These are phyloP conservation scores for Quercus wislizeni DNA, from an alignment of 306 rosid species.

Conservation along the genomic window DNA sequence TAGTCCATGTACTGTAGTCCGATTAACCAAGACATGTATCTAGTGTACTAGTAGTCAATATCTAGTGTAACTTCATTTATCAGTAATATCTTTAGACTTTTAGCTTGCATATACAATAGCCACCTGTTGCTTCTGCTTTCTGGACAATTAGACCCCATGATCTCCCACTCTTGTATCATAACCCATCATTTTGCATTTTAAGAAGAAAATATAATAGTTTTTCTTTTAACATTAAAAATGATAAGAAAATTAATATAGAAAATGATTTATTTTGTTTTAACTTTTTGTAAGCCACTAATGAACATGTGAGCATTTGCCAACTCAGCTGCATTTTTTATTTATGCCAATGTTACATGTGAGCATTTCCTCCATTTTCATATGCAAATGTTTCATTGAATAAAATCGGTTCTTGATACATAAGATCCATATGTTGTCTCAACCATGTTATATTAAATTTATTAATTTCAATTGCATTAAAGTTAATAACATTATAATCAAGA, in stretches of 20 bases:
- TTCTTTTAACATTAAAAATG: too few relatives aligned
- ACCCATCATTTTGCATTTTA: slow-evolving; percentile 37
- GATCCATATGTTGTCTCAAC: slow-evolving; percentile 57
- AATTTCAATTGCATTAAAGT: slow-evolving; percentile 49
- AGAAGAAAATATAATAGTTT: too few relatives aligned
- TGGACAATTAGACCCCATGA: slow-evolving; percentile 50
- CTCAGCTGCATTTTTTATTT: slow-evolving; percentile 53
- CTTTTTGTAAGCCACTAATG: slow-evolving; percentile 61
- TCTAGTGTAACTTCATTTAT: slow-evolving; percentile 66
- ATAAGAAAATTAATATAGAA: not conserved
- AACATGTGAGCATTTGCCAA: slow-evolving; percentile 59
- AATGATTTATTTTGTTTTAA: not conserved
- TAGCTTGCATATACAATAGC: slow-evolving; percentile 53
- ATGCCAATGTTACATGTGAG: slow-evolving; percentile 39
- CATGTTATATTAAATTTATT: slow-evolving; percentile 43
- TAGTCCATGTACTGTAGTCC: slow-evolving; percentile 56
- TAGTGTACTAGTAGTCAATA: slow-evolving; percentile 62
- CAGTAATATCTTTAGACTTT: slow-evolving; percentile 50
- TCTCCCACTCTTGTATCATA: slow-evolving; percentile 53
- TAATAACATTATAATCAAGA: slow-evolving; percentile 42
- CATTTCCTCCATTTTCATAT: slow-evolving; percentile 54
- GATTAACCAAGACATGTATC: slow-evolving; percentile 42
- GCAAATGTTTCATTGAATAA: slow-evolving; percentile 56
- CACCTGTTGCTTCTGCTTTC: slow-evolving; percentile 58
- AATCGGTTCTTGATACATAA: slow-evolving; percentile 58